A percentile compares a stretch with the other conserved stretches of the same genome.
Conservation (phyloP, 805 yeast species). For the Pichia cabralensis region DNA sequence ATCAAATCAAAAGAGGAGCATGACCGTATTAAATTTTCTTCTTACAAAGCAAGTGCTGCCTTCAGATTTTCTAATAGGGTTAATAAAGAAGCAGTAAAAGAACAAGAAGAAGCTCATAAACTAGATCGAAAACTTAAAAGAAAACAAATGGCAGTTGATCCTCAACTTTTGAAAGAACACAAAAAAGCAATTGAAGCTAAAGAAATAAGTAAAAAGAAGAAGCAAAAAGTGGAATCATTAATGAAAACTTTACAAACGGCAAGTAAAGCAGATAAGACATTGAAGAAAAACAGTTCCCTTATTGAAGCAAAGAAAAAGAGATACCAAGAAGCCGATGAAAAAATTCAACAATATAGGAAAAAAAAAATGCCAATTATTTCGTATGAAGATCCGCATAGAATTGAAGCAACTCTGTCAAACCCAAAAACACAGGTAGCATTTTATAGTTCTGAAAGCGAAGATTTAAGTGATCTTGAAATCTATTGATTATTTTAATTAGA, state of each 20-base stretch:
- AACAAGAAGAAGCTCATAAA: conserved; percentile 30
- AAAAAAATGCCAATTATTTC: no score
- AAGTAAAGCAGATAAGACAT: conserved; percentile 2
- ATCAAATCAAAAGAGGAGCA: conserved; percentile 9
- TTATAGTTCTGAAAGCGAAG: no score
- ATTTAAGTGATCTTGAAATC: no score
- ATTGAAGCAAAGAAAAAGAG: no score
- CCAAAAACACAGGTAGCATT: no score
- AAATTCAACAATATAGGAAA: no score
- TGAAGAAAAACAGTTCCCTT: conserved; percentile 5
- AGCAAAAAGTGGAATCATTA: background rate
- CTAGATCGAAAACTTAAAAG: conserved; percentile 29
- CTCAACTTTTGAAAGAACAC: background rate
- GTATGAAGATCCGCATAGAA: no score
- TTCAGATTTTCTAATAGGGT: conserved; percentile 41
- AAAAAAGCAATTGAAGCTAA: conserved; percentile 3
- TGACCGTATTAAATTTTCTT: conserved; percentile 26
- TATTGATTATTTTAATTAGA: no score
- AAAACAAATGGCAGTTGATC: conserved; percentile 17
- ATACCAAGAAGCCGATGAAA: no score
- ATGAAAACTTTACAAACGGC: background rate
- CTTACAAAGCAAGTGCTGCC: conserved; percentile 34
- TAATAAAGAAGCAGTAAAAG: conserved; percentile 35
- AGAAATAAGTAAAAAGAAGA: background rate
- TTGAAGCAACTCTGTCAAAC: no score